Conservation (phyloP, 2,329 filamentous ascomycete genomes). For the Ilyonectria mors-panacis region DNA sequence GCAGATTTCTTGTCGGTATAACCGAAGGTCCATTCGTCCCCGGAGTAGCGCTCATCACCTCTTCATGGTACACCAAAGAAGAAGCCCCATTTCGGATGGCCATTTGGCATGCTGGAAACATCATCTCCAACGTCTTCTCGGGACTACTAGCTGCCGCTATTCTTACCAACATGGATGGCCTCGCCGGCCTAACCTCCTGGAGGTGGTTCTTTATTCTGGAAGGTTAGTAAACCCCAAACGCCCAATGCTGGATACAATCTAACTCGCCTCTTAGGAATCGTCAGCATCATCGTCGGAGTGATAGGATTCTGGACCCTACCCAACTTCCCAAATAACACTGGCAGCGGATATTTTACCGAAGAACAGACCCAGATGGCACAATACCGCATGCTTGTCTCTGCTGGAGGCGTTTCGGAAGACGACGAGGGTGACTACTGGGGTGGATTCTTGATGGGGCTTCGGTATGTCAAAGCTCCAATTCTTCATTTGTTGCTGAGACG, state of each 20-base stretch:
- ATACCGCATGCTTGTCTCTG: constrained; percentile 52
- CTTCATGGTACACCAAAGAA: constrained; percentile 62
- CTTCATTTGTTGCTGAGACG: not conserved
- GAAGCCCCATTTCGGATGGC: constrained; percentile 60
- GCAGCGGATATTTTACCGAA: constrained; percentile 48
- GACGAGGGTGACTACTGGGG: constrained; percentile 56
- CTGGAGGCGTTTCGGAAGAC: constrained; percentile 52
- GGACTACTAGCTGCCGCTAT: constrained; percentile 60
- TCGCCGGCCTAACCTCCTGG: constrained; percentile 53
- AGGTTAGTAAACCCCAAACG: not conserved
- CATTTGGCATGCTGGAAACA: constrained; percentile 62
- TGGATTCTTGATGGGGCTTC: constrained; percentile 50
- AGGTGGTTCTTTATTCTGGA: constrained; percentile 60
- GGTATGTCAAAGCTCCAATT: constrained; percentile 55
- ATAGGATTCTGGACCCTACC: constrained; percentile 54
- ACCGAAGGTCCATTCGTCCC: constrained; percentile 60
- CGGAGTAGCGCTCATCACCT: constrained; percentile 59
- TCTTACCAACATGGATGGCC: constrained; percentile 58
- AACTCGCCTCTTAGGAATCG: constrained; percentile 38
- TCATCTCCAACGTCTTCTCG: constrained; percentile 60
- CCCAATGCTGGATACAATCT: too few relatives aligned
- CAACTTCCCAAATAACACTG: constrained; percentile 53
- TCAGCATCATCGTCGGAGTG: constrained; percentile 51
- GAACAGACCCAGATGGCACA: constrained; percentile 57
- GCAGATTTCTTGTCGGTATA: constrained; percentile 49